Base-by-base conservation (phyloP, 441 rosid species). In the Mallotus repandus region DNA sequence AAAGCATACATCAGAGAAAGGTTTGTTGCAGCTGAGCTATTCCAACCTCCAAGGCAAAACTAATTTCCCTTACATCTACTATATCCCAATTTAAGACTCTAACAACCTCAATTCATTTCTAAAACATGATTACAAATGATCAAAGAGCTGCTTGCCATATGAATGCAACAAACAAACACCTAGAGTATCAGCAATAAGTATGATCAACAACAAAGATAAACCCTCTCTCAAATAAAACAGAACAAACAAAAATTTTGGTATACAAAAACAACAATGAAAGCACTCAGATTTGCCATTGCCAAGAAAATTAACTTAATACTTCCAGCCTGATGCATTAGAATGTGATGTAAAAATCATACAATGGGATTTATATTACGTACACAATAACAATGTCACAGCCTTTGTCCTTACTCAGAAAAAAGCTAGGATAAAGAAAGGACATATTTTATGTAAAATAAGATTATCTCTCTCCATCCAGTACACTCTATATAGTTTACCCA, bases 131-230 rank as follows among this genome's bases (percentile, higher is more conserved):
- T 29, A 18, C 2, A 67, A 21, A 41, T 43, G 6, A 18, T 9
- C 9, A 45, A 55, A 43, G 12, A 69, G 21, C n/a, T 16, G 54
- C 63, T 5, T 21, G 13, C 52, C 58, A 56, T 43, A 9, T 70
- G 49, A 67, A 68, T 65, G 49, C 57, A 68, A 61, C 52, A 10
- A 60, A 29, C 32, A 22, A 11, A 43, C 32, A 60, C 41, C 50
- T 53, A 7, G n/a, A 53, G 22, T 61, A 25, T 43, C 3, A 12
- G 41, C 18, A 73, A 57, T 43, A 57, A 32, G 4, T 15, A 63
- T 41, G 43, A 53, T 69, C 13, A 35, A 62, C 13, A 54, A 55
- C 41, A 65, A 21, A 65, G 12, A 5, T 0, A 10, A 52, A 18
- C 45, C 66, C 43, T 16, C 59, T 8, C 35, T 29, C 52, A 32